Base-by-base conservation (phyloP, 1,284 basidiomycete species). In the Rhodotorula sp. region DNA sequence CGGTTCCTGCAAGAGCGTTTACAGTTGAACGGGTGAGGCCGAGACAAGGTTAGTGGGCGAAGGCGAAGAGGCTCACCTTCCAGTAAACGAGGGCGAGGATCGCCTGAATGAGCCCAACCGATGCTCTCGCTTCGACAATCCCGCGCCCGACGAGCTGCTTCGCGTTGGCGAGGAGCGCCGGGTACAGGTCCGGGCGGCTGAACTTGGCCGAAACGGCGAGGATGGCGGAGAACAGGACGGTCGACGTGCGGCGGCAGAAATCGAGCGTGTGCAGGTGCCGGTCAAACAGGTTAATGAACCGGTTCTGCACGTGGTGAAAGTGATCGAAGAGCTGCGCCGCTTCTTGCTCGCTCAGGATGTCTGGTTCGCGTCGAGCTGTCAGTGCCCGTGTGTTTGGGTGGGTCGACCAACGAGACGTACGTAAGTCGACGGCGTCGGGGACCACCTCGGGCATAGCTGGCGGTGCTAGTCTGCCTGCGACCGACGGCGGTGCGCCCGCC, bases 151-250 rank as follows among this genome's bases (percentile, higher is more conserved):
- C 68, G 9, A 86, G 66, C 89, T 88, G 72, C 90, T 85, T 25
- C 88, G 89, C 44, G 91, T 85, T 74, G 73, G 45, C 44, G 8
- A 59, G 23, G 16, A 59, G 44, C 7, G 45, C 16, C 86, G 86
- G 46, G 81, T 89, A 92, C 46, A 87, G 81, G 63, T 87, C 86
- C 10, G 89, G 86, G 66, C 86, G 86, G 83, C 90, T 92, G 78
- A 93, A 93, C 81, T 93, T 92, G 83, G 88, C 89, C 25, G 89
- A 89, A 27, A 89, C 90, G 86, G 91, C 90, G 78, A 93, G 84
- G 68, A 93, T 85, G 46, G 88, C 87, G 10, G 91, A 90, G 81
- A 92, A 93, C 64, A 93, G 84, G 78, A 93, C 89, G 0, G 89
- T 89, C 65, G 87, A 90, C 72, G 86, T 87, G 42, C 85, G 84